Evolutionary conservation across 1,139 yeast genomes (phyloP), one percentile per base, ranked within the genome.

Genomic region (Debaryomyces sp.): DNA sequence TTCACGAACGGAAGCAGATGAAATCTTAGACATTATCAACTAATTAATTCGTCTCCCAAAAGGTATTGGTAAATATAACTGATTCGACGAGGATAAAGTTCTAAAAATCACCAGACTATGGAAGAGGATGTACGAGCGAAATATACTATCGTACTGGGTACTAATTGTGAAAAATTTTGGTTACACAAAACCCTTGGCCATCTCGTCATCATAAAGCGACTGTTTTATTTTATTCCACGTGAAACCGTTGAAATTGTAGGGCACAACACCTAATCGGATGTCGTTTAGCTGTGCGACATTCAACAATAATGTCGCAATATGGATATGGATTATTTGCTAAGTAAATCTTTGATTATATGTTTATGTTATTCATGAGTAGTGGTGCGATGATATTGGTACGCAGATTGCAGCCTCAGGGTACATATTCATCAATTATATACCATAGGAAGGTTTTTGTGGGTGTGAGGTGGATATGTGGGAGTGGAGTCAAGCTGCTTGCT

Each of bases 1-100:
- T 73, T 89, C 97, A 82, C 99, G 96, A 70, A 95, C 96, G 81
- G 89, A 92, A 72, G 95, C 73, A 70, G 89, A 81, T 68, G 94
- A 84, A 77, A 94, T 84, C 83, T 94, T 94, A 71, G 98, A 92
- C 98, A 92, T 92, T 64, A 64, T 79, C 65, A 57, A 52, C 57
- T 60, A 59, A 53, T 57, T 21, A 27, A 56, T 64, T 73, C 85
- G 90, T 86, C 92, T 86, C 89, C 92, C 92, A 81, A 79, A 70
- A 57, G 54, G 18, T 41, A 66, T 61, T 75, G 75, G 80, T 80
- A 75, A 69, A 61, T 53, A 56, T 60, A 60, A 7, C 67, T 75
- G 80, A 73, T 75, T 75, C 81, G 81, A 76, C 81, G 80, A 74
- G 77, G 78, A 75, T 71, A 58, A 58, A 56, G 67, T 21, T 18